These are phyloP conservation scores for Saccharomycopsis microspora DNA, from an alignment of 805 yeast species.

Conservation along the genomic window DNA sequence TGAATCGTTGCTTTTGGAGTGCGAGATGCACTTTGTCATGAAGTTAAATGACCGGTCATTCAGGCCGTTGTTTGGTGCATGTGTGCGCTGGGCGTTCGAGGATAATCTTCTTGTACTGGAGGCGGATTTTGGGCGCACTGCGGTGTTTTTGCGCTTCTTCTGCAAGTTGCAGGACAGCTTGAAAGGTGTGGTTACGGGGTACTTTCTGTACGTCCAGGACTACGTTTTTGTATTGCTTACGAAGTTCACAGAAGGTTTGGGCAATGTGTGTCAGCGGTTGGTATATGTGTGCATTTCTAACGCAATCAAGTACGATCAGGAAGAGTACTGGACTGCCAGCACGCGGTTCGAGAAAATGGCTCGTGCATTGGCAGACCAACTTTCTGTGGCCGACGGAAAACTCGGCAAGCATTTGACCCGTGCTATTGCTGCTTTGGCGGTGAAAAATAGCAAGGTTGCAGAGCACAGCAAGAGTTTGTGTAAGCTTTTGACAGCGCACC, in stretches of 20 bases:
- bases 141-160: constrained; percentile 77
- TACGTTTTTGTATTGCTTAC: constrained; percentile 46
- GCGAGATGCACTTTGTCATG: constrained; percentile 71
- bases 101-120: constrained; percentile 35
- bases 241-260: constrained; percentile 28
- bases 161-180: constrained; percentile 74
- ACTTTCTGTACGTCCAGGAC: constrained; percentile 78
- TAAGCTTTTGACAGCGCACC: constrained; percentile 47
- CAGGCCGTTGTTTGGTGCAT: constrained; percentile 80
- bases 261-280: constrained; percentile 53
- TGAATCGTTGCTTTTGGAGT: constrained; percentile 62
- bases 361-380: constrained; percentile 52
- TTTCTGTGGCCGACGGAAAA: constrained; percentile 53
- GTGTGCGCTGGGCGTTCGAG: constrained; percentile 86
- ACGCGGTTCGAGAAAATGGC: constrained; percentile 71
- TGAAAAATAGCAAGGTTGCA: constrained; percentile 52
- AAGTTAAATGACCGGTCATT: constrained; percentile 89
- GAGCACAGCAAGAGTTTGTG: constrained; percentile 69
- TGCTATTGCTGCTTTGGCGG: constrained; percentile 66
- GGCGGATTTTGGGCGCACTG: constrained; percentile 29
- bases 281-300: constrained; percentile 62
- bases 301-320: constrained; percentile 82
- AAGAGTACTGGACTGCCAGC: constrained; percentile 89
- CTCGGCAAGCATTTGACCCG: constrained; percentile 77
- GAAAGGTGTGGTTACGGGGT: constrained; percentile 79